A percentile compares a stretch with the other conserved stretches of the same genome.
Conservation (phyloP, 2,329 filamentous ascomycete genomes). For the Tolypocladium cylindrosporum region DNA sequence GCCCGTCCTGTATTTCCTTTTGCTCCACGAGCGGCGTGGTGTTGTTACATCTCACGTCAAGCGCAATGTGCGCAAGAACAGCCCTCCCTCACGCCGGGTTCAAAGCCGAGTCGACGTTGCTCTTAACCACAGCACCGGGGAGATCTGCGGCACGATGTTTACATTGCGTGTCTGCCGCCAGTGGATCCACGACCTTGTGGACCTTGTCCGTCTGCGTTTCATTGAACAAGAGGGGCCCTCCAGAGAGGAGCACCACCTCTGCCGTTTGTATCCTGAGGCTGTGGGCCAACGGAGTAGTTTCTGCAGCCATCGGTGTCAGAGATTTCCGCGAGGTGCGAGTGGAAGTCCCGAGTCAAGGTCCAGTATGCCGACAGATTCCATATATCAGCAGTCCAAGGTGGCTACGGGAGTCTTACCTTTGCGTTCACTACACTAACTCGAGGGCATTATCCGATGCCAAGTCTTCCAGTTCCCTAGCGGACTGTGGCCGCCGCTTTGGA, state of each 20-base stretch:
- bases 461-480: constrained; percentile 17
- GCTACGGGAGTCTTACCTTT: constrained; percentile 12
- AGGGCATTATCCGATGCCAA: constrained; percentile 26
- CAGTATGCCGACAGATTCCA: constrained; percentile 19
- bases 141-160: not conserved
- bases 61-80: constrained; percentile 20
- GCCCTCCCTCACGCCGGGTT: constrained; percentile 31
- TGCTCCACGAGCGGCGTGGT: constrained; percentile 2
- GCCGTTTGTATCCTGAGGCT: constrained; percentile 2
- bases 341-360: constrained; percentile 16
- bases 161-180: constrained; percentile 1
- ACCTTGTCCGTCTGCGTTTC: constrained; percentile 2
- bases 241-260: not conserved
- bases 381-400: not conserved
- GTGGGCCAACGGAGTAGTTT: constrained; percentile 22
- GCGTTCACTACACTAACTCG: constrained; percentile 22
- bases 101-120: constrained; percentile 22
- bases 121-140: constrained; percentile 8
- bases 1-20: constrained; percentile 7
- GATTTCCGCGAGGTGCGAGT: constrained; percentile 21
- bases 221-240: constrained; percentile 5
- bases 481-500: constrained; percentile 22
- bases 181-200: not conserved
- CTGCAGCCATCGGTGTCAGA: constrained; percentile 25
- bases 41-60: constrained; percentile 13